Percentiles rank a stretch among this genome's conserved stretches.
Evolutionary conservation across 371 early-diverging fungal species (phyloP).

Genomic region (Umbelopsis sp.): DNA sequence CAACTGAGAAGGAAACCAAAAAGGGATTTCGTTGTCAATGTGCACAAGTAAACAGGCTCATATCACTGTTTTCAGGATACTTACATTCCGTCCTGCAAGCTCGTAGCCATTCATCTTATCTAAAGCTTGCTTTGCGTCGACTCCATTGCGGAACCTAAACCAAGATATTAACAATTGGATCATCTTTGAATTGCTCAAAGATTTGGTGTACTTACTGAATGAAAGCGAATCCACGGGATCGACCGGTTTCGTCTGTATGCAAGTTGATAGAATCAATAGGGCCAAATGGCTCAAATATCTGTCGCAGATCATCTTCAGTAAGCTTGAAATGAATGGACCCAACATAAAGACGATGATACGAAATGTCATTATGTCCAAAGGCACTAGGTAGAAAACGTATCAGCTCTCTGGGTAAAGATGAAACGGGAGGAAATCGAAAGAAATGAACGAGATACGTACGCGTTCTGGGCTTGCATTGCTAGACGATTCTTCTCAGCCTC

Average conservation of each 20-base stretch:
- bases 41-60: neutral
- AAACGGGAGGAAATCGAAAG: constrained; percentile 6
- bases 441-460: constrained; percentile 43
- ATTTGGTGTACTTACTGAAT: constrained; percentile 61
- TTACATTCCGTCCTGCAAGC: constrained; percentile 72
- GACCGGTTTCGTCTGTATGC: constrained; percentile 78
- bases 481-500: constrained; percentile 94
- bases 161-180: neutral
- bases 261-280: constrained; percentile 82
- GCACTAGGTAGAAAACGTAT: neutral
- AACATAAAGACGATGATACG: constrained; percentile 78
- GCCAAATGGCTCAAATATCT: constrained; percentile 89
- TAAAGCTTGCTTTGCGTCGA: constrained; percentile 83
- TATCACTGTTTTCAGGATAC: constrained; percentile 14
- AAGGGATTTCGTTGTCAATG: constrained; percentile 15
- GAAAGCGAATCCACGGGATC: constrained; percentile 88
- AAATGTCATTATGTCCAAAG: constrained; percentile 39
- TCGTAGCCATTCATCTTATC: constrained; percentile 89
- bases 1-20: constrained; percentile 52
- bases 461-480: constrained; percentile 58
- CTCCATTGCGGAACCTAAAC: constrained; percentile 67
- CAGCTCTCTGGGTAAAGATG: constrained; percentile 3
- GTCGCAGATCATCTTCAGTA: constrained; percentile 82
- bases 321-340: constrained; percentile 82
- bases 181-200: neutral